Evolutionary conservation across 2,329 filamentous ascomycete species (phyloP).

Genomic region (Piedraia hortae): DNA sequence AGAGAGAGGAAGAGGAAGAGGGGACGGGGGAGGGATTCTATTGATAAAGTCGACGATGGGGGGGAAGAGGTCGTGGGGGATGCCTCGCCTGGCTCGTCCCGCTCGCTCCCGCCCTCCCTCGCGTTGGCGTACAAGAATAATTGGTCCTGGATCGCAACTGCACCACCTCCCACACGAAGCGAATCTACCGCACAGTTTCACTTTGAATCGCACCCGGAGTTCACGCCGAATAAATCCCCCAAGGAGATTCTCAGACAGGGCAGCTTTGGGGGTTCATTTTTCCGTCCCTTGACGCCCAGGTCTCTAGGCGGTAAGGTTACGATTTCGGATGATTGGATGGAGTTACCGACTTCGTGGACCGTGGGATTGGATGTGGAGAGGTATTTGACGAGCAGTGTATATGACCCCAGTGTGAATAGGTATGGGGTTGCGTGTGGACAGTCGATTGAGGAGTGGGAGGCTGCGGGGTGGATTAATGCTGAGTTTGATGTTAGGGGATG

Average conservation of each 20-base stretch:
- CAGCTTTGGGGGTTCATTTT: constrained; percentile 26
- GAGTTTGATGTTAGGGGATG: constrained; percentile 25
- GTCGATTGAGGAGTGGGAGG: constrained; percentile 28
- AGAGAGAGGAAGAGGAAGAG: no score
- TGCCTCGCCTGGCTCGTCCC: no score
- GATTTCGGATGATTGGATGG: constrained; percentile 19
- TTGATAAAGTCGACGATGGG: no score
- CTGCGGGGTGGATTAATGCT: constrained; percentile 27
- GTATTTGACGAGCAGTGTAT: constrained; percentile 17
- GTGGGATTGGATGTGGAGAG: constrained; percentile 14
- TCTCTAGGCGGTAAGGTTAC: constrained; percentile 17
- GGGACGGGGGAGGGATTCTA: no score
- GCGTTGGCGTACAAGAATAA: no score
- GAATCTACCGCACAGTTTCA: no score
- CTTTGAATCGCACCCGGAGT: constrained; percentile 18
- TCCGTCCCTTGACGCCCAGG: constrained; percentile 20
- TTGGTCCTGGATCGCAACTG: no score
- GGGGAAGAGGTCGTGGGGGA: no score
- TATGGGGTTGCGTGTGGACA: constrained; percentile 26
- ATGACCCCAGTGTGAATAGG: constrained; percentile 25
- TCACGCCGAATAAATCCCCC: constrained; percentile 26
- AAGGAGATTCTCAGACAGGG: constrained; percentile 25
- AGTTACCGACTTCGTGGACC: constrained; percentile 20
- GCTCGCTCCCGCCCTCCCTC: no score
- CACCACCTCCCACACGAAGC: no score